Percentiles rank a stretch among this genome's conserved stretches.
These are phyloP conservation scores for Amaranthus hypochondriacus DNA, from an alignment of 148 eudicot genomes.

Conservation along the genomic window DNA sequence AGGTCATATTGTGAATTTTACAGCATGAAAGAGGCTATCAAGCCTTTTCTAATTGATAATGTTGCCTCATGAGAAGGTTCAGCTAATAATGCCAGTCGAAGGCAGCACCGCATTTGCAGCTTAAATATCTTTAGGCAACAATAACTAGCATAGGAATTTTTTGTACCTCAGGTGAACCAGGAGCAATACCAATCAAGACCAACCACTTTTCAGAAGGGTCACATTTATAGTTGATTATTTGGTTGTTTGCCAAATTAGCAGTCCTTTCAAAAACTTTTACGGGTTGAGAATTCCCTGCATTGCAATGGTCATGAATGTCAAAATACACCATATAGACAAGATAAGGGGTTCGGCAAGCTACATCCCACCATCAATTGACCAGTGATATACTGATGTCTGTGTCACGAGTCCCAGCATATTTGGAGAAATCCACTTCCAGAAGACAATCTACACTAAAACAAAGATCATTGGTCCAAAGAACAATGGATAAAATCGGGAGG, in stretches of 20 bases:
- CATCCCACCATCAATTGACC: slow-evolving; percentile 84
- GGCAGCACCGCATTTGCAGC: neutral
- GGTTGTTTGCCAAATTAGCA: slow-evolving; percentile 48
- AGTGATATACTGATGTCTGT: slow-evolving; percentile 88
- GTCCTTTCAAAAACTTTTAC: slow-evolving; percentile 82
- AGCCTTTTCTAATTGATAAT: neutral
- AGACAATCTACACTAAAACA: slow-evolving; percentile 53
- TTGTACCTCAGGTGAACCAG: slow-evolving; percentile 76
- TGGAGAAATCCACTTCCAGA: slow-evolving; percentile 96
- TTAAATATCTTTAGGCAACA: neutral
- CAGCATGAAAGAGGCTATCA: neutral
- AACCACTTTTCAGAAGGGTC: slow-evolving; percentile 88
- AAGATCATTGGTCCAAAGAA: slow-evolving; percentile 10
- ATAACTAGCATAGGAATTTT: slow-evolving; percentile 1
- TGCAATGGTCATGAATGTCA: slow-evolving; percentile 14
- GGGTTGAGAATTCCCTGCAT: slow-evolving; percentile 71
- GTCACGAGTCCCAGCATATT: slow-evolving; percentile 89
- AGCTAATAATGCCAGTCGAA: neutral
- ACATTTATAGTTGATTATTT: slow-evolving; percentile 70
- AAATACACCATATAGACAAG: neutral
- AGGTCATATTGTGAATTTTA: too few species aligned
- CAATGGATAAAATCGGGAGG: neutral
- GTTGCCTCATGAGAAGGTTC: too few species aligned
- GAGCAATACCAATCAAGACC: slow-evolving; percentile 86
- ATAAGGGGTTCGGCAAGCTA: slow-evolving; percentile 8